A percentile compares a stretch with the other conserved stretches of the same genome.
phyloP scores from a whole-genome alignment of 305 asterid genomes.

The Fraxinus velutina region DNA sequence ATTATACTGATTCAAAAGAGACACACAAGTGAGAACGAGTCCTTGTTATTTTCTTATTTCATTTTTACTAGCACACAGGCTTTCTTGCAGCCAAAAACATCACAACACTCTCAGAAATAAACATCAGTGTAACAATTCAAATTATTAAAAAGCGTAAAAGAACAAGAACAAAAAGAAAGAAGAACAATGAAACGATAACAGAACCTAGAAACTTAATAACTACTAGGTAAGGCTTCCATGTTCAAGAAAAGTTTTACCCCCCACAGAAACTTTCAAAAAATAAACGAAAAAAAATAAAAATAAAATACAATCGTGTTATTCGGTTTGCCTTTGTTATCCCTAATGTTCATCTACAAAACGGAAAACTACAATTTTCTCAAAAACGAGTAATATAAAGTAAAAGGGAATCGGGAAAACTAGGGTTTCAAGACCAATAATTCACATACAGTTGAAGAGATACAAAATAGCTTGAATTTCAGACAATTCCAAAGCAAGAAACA shows the following conservation, averaged over 20 bases:
- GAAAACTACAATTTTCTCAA: neutral
- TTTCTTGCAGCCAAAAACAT: neutral
- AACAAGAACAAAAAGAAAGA: neutral
- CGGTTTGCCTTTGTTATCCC: neutral
- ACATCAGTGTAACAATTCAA: neutral
- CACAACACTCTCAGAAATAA: neutral
- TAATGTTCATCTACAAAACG: neutral
- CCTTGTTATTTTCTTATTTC: neutral
- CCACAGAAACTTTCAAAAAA: too few relatives aligned
- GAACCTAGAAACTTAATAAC: neutral
- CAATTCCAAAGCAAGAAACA: neutral
- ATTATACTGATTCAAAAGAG: neutral
- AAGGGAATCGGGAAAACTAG: neutral
- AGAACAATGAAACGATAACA: neutral
- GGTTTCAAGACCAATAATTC: neutral
- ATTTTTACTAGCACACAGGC: neutral
- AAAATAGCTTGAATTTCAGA: neutral
- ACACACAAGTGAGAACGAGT: neutral
- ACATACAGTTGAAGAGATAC: neutral
- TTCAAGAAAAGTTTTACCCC: neutral
- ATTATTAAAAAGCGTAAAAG: neutral
- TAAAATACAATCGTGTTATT: neutral
- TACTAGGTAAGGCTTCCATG: neutral
- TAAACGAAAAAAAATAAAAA: too few relatives aligned
- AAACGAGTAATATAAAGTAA: neutral